phyloP scores from a whole-genome alignment of 495 filamentous ascomycete species.

The Tuber microsphaerosporum region DNA sequence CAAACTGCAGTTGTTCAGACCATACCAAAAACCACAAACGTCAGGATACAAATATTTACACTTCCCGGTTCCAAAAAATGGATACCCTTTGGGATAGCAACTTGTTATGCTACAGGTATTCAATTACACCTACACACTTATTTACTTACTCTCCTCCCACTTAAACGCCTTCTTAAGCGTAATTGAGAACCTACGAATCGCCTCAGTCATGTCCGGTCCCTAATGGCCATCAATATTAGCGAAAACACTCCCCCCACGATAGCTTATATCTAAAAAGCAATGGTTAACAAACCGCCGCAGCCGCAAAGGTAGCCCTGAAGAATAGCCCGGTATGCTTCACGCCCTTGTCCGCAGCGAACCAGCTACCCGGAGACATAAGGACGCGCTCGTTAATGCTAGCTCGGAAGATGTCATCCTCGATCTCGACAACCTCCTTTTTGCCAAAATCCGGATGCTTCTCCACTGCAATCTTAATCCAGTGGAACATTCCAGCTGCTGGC shows the following conservation, averaged over 20 bases:
- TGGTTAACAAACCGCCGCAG: constrained; percentile 51
- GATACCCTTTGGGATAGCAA: not conserved
- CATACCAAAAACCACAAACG: not conserved
- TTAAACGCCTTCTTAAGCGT: constrained; percentile 62
- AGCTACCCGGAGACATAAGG: constrained; percentile 72
- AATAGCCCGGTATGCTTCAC: constrained; percentile 53
- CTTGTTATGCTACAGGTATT: not conserved
- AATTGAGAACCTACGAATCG: constrained; percentile 65
- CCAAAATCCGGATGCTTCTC: constrained; percentile 59
- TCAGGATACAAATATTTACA: not conserved
- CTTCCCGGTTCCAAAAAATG: not conserved
- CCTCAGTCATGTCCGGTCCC: constrained; percentile 64
- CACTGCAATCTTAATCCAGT: constrained; percentile 78
- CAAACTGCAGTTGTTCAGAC: not conserved
- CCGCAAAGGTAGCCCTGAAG: constrained; percentile 83
- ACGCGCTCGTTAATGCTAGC: constrained; percentile 62
- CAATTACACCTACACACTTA: not conserved
- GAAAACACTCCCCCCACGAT: not conserved
- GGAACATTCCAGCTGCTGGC: constrained; percentile 94
- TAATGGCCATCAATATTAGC: constrained; percentile 8
- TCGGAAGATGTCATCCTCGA: constrained; percentile 82
- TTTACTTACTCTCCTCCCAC: constrained; percentile 22
- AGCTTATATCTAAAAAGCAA: not conserved
- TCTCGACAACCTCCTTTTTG: constrained; percentile 55
- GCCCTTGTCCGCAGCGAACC: constrained; percentile 67